A percentile compares a stretch with the other conserved stretches of the same genome.
Conservation (phyloP, 2,329 filamentous ascomycete genomes). For the Scytalidium lignicola region DNA sequence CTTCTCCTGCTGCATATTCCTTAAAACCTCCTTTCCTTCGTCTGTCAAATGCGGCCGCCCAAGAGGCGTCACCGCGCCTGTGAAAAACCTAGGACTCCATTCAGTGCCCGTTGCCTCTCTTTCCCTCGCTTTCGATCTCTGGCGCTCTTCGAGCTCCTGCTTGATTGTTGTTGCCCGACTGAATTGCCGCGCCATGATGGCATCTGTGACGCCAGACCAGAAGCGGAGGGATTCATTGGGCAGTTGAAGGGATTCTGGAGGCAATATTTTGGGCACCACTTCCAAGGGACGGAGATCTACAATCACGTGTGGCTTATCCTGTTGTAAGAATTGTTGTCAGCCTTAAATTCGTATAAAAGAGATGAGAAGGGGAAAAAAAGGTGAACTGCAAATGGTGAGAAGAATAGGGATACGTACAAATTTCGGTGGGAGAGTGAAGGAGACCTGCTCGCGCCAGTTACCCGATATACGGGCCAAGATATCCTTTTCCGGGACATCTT, state of each 20-base stretch:
- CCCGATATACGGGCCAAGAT: constrained; percentile 78
- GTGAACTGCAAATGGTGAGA: too few species aligned
- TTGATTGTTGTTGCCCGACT: constrained; percentile 80
- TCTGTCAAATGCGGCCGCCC: constrained; percentile 59
- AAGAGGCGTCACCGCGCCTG: constrained; percentile 49
- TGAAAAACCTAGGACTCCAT: constrained; percentile 90
- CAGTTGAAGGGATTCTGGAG: constrained; percentile 72
- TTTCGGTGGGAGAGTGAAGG: constrained; percentile 56
- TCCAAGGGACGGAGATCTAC: constrained; percentile 83
- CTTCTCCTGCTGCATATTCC: constrained; percentile 45
- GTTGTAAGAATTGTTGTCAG: constrained; percentile 36
- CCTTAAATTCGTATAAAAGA: constrained; percentile 28
- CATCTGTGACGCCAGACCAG: constrained; percentile 83
- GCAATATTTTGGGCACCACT: constrained; percentile 73
- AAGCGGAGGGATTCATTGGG: constrained; percentile 85
- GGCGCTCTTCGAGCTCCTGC: constrained; percentile 84
- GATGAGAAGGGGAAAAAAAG: neutral
- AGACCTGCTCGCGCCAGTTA: constrained; percentile 72
- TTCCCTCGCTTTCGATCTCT: constrained; percentile 78
- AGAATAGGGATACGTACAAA: constrained; percentile 51
- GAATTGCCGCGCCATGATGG: constrained; percentile 80
- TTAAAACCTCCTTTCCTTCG: constrained; percentile 54
- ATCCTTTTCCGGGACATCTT: constrained; percentile 81
- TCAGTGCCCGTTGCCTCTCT: constrained; percentile 63
- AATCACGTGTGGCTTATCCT: constrained; percentile 63